Evolutionary conservation across 306 rosid species (phyloP).

Genomic region (Arachis hypogaea): DNA sequence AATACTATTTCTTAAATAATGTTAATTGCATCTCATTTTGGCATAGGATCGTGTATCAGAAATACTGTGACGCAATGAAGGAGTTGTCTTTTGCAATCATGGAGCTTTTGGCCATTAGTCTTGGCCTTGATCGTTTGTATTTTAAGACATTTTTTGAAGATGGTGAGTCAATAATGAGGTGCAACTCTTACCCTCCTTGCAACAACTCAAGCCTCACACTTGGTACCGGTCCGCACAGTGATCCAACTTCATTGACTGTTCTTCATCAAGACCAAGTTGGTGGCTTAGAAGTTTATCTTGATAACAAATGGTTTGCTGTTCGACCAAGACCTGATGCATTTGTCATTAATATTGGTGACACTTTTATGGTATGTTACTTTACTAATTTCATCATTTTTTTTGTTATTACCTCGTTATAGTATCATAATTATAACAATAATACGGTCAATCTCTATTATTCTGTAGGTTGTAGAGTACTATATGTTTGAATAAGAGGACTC

Average conservation of each 20-base stretch:
- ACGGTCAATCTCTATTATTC: no score
- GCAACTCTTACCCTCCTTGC: conserved; percentile 69
- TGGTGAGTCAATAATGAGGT: conserved; percentile 60
- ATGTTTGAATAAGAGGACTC: no score
- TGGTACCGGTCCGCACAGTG: conserved; percentile 79
- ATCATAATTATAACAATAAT: no score
- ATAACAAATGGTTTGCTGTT: conserved; percentile 59
- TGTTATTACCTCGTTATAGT: no score
- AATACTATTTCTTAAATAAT: neutral
- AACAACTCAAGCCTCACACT: conserved; percentile 44
- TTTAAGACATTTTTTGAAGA: conserved; percentile 56
- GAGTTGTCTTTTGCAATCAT: conserved; percentile 42
- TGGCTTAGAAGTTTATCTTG: conserved; percentile 58
- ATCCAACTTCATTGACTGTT: conserved; percentile 69
- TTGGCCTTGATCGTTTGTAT: conserved; percentile 51
- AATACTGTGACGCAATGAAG: conserved; percentile 64
- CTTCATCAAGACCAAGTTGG: conserved; percentile 74
- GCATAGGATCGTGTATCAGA: conserved; percentile 57
- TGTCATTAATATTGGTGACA: conserved; percentile 74
- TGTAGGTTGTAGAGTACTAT: no score
- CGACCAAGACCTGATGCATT: conserved; percentile 64
- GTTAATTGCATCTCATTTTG: neutral
- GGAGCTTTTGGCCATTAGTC: conserved; percentile 66
- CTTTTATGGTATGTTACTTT: conserved; percentile 54
- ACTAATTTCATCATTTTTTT: no score